Evolutionary conservation across 352 stramenopile genomes (phyloP), one percentile per base, ranked within the genome.

Genomic region (Phytophthora tubulina): DNA sequence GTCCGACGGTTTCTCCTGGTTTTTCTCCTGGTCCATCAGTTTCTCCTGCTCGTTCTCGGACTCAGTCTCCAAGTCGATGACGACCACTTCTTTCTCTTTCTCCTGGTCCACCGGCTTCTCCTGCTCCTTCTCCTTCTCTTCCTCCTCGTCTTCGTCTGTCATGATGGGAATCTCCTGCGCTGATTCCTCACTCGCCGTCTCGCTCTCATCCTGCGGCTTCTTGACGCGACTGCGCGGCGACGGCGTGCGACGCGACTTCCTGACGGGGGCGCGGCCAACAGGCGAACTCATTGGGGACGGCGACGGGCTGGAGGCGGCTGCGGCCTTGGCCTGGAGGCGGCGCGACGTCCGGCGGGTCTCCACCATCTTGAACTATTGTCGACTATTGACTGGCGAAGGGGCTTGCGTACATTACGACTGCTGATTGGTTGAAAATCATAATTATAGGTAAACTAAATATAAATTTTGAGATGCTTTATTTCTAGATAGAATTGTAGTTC

Each of bases 281-380:
- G 36, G 41, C 11, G 44, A 75, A 33, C 17, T 55, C 33, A 55
- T 45, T 6, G 52, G 71, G 3, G 69, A 73, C 27, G 72, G 69
- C 11, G 67, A 61, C 11, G 70, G 69, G 15, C 61, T 64, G 21
- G 35, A 33, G 3, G 17, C 31, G 42, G 67, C 58, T 21, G 50
- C 55, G 7, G 70, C 55, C 69, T 88, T 84, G 15, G 81, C 82
- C 75, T 91, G 84, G 32, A 93, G 78, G 31, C 86, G 86, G 51
- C 71, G 79, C 32, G 83, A 88, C 56, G 79, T 85, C 31, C 86
- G 62, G 66, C 86, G 81, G 56, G 86, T 93, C 41, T 81, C 75
- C 46, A 93, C 86, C 86, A 93, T 93, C 14, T 55, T 64, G 9
- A 33, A 32, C 53, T 48, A 21, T 21, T 21, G 27, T 48, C n/a